Conservation (phyloP, 129 eudicot species). For the Arctium minus region DNA sequence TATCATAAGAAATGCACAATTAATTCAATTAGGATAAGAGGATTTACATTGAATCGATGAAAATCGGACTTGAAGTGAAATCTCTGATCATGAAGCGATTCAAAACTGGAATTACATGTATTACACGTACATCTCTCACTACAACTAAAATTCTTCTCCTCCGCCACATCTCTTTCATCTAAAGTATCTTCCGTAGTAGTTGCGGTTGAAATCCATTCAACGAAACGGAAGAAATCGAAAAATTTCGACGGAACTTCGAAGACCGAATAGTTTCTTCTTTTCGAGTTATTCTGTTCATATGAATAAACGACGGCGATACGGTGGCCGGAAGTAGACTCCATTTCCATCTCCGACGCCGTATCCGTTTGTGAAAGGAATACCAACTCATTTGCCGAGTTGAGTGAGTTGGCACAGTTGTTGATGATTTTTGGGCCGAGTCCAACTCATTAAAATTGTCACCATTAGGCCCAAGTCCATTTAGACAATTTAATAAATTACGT, state of each 20-base stretch:
- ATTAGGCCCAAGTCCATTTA: not conserved
- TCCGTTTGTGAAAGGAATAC: not conserved
- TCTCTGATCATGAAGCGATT: constrained; percentile 66
- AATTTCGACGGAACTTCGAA: constrained; percentile 48
- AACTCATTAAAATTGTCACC: not conserved
- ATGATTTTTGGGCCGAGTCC: not conserved
- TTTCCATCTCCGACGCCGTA: not conserved
- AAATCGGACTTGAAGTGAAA: constrained; percentile 76
- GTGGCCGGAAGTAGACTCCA: constrained; percentile 15
- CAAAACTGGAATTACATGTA: constrained; percentile 57
- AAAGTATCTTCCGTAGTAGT: not conserved
- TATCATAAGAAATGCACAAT: not conserved
- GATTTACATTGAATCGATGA: constrained; percentile 66
- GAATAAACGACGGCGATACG: constrained; percentile 4
- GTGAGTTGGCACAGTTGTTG: too few relatives aligned
- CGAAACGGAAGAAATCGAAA: constrained; percentile 50
- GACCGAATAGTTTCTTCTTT: constrained; percentile 47
- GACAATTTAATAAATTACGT: too few relatives aligned
- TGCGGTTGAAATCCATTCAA: constrained; percentile 26
- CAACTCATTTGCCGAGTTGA: too few relatives aligned
- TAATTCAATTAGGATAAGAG: constrained; percentile 12
- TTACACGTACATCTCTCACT: constrained; percentile 57
- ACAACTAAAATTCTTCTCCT: not conserved
- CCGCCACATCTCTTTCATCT: not conserved
- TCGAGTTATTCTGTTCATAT: constrained; percentile 1